A percentile compares a stretch with the other conserved stretches of the same genome.
Evolutionary conservation across 1,284 basidiomycete genomes (phyloP).

Genomic region (Blastosporella zonata): DNA sequence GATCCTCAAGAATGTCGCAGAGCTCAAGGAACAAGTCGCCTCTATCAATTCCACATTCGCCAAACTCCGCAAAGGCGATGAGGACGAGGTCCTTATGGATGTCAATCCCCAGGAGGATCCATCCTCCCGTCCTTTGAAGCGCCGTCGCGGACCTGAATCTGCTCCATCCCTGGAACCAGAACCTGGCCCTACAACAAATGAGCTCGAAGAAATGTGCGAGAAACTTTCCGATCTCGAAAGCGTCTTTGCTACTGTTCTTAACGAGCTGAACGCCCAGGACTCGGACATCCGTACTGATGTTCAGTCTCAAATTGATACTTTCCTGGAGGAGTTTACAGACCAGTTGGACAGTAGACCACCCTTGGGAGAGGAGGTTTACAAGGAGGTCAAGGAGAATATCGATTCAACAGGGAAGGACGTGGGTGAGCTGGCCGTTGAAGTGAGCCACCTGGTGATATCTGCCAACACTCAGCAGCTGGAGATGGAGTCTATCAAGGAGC

Average conservation of each 20-base stretch:
- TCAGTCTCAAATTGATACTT: constrained; percentile 34
- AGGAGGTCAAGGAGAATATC: constrained; percentile 22
- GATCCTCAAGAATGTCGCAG: constrained; percentile 26
- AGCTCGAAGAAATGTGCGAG: constrained; percentile 37
- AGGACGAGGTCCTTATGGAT: constrained; percentile 15
- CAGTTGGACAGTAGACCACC: constrained; percentile 17
- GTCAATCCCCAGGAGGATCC: constrained; percentile 19
- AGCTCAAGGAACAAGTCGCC: constrained; percentile 22
- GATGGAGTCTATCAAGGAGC: constrained; percentile 27
- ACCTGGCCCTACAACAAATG: constrained; percentile 18
- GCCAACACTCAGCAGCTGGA: constrained; percentile 26
- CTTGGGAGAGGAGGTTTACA: constrained; percentile 6
- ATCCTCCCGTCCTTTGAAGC: constrained; percentile 33
- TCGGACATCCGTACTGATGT: constrained; percentile 35
- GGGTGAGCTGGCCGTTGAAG: constrained; percentile 34
- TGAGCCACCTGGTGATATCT: constrained; percentile 35
- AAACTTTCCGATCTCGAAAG: constrained; percentile 37
- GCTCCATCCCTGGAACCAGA: constrained; percentile 15
- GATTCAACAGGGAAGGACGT: constrained; percentile 33
- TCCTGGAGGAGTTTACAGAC: constrained; percentile 31
- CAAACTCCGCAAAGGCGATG: not conserved
- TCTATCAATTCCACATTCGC: constrained; percentile 20
- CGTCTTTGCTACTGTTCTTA: constrained; percentile 39
- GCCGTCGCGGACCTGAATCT: constrained; percentile 32
- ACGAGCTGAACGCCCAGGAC: constrained; percentile 41